Evolutionary conservation across 164 flowering plant species (phyloP), one percentile per base, ranked within the genome.

Genomic region (Liquidambar formosana): DNA sequence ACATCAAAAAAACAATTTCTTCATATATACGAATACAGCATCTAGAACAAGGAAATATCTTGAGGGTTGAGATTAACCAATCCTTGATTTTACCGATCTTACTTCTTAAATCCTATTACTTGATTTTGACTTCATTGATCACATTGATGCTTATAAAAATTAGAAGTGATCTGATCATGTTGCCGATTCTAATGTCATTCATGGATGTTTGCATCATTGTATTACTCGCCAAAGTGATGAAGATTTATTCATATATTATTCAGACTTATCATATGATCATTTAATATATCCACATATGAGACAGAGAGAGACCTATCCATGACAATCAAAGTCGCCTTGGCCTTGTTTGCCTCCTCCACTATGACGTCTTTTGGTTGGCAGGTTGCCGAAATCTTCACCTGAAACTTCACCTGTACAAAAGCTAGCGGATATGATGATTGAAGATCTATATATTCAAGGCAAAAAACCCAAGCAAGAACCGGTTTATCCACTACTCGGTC

Each of bases 391-490:
- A 81, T 70, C 64, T 76, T 79, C 12, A 47, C 80, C 65, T 70
- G 73, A 71, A 81, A 76, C 59, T 79, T 79, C 41, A 79, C 79
- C 82, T 81, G 69, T 28, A 45, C 44, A n/a, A 46, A 44, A 14
- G 10, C 33, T 47, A 23, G 23, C 16, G 53, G 53, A 16, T 47
- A 16, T 16, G 11, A n/a, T n/a, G n/a, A 47, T 13, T 12, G 51
- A 16, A 16, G 51, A 4, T 47, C 51, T 4, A 47, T 9, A 13
- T 4, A 10, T 12, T 47, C 51, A 4, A 47, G 14, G 16, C 4
- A 47, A 12, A 47, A 47, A 47, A n/a, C n/a, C 18, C 13, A 15
- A 15, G 18, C 15, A 3, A 47, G 18, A 47, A 47, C 4, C 51
- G 15, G 15, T 12, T 47, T 11, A 47, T 4, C 18, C 51, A 12